Percentiles rank a stretch among this genome's conserved stretches.
Evolutionary conservation across 805 yeast species (phyloP).

Genomic region (Nakazawaea laoshanensis): DNA sequence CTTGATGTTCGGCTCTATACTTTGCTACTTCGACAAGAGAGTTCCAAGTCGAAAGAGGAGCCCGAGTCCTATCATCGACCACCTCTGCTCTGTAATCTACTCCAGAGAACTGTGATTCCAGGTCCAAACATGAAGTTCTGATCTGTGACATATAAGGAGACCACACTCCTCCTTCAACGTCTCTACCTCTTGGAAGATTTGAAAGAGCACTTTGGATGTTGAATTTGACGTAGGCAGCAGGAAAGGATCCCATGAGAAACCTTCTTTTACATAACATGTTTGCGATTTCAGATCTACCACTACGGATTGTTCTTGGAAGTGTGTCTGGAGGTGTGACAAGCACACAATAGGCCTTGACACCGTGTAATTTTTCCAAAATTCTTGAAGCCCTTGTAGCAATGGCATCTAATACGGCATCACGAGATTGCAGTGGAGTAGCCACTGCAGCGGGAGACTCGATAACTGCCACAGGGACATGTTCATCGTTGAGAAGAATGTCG

Average conservation of each 20-base stretch:
- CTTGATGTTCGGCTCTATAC: slow-evolving; percentile 65
- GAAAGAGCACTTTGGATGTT: slow-evolving; percentile 55
- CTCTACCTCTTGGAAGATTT: slow-evolving; percentile 66
- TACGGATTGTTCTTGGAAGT: slow-evolving; percentile 73
- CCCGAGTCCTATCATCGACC: slow-evolving; percentile 68
- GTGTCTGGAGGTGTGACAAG: slow-evolving; percentile 72
- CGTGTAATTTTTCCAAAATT: slow-evolving; percentile 48
- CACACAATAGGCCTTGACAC: slow-evolving; percentile 73
- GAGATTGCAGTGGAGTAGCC: slow-evolving; percentile 11
- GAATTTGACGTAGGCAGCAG: slow-evolving; percentile 78
- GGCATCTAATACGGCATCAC: slow-evolving; percentile 32
- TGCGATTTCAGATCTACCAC: slow-evolving; percentile 89
- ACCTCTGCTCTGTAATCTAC: slow-evolving; percentile 71
- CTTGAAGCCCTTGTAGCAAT: slow-evolving; percentile 38
- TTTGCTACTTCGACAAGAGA: slow-evolving; percentile 67
- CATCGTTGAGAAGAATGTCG: slow-evolving; percentile 72
- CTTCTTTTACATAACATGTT: slow-evolving; percentile 75
- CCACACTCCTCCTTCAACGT: slow-evolving; percentile 78
- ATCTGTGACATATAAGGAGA: slow-evolving; percentile 63
- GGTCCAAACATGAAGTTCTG: slow-evolving; percentile 48
- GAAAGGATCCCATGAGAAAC: slow-evolving; percentile 70
- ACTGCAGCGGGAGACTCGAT: slow-evolving; percentile 43
- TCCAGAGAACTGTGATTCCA: slow-evolving; percentile 71
- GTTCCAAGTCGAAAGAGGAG: slow-evolving; percentile 65
- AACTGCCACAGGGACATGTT: slow-evolving; percentile 76